phyloP scores from a whole-genome alignment of 345 rosid species.

The Euphorbia pulcherrima region DNA sequence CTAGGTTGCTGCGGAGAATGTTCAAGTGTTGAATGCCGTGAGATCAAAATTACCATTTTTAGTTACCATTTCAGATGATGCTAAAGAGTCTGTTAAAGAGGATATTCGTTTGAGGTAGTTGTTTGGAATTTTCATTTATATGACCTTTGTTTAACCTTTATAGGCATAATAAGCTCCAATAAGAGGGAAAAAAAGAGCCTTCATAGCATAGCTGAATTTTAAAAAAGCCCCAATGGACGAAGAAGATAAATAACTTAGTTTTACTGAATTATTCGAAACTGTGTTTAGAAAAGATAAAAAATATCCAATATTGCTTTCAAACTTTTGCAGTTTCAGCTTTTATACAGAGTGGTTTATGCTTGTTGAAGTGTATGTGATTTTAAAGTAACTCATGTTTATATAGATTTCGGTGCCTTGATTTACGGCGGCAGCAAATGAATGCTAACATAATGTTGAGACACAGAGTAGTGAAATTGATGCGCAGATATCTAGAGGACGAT shows the following conservation, averaged over 20 bases:
- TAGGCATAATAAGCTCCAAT: too few species aligned
- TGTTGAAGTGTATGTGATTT: neutral
- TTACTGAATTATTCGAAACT: neutral
- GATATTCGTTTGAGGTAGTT: slow-evolving; percentile 85
- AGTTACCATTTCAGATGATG: slow-evolving; percentile 77
- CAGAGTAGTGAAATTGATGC: slow-evolving; percentile 77
- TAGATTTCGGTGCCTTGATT: slow-evolving; percentile 89
- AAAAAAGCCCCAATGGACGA: too few species aligned
- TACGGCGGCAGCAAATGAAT: slow-evolving; percentile 87
- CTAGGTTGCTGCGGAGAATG: slow-evolving; percentile 81
- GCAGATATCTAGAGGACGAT: slow-evolving; percentile 80
- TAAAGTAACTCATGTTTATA: slow-evolving; percentile 3
- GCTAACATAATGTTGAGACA: slow-evolving; percentile 74
- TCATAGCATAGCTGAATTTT: neutral
- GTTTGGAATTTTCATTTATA: neutral
- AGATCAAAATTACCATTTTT: slow-evolving; percentile 77
- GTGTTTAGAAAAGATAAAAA: neutral
- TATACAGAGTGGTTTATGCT: neutral
- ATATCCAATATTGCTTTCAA: neutral
- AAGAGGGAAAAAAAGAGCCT: too few species aligned
- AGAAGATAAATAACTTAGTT: neutral
- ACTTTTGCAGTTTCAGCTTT: neutral
- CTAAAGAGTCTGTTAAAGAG: slow-evolving; percentile 66
- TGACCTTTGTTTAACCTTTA: neutral
- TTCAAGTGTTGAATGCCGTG: slow-evolving; percentile 75